A percentile compares a stretch with the other conserved stretches of the same genome.
Evolutionary conservation across 2,329 filamentous ascomycete species (phyloP).

Genomic region (Clarireedia monteithiana): DNA sequence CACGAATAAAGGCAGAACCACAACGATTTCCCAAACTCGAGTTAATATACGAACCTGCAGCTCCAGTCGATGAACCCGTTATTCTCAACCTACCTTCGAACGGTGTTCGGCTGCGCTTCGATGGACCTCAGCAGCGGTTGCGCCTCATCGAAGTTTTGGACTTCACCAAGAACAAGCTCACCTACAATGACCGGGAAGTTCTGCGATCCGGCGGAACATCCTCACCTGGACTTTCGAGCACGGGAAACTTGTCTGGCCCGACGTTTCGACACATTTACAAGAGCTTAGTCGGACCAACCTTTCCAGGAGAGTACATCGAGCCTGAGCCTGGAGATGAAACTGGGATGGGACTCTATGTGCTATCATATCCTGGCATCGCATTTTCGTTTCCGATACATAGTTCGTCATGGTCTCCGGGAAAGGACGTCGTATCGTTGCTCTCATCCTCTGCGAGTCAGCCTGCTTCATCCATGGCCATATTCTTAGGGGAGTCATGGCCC

Average conservation of each 20-base stretch:
- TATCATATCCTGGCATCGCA: constrained; percentile 91
- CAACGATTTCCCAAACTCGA: constrained; percentile 77
- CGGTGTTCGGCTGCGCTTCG: constrained; percentile 83
- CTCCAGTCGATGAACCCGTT: constrained; percentile 69
- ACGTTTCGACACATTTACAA: constrained; percentile 88
- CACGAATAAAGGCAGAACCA: constrained; percentile 80
- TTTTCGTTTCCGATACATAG: constrained; percentile 79
- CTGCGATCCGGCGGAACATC: constrained; percentile 50
- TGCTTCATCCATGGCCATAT: constrained; percentile 83
- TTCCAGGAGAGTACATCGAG: constrained; percentile 83
- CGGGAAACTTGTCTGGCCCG: constrained; percentile 47
- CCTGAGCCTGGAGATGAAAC: constrained; percentile 44
- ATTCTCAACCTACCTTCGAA: constrained; percentile 73
- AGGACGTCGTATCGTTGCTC: constrained; percentile 80
- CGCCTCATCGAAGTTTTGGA: constrained; percentile 86
- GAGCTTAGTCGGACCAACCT: constrained; percentile 85
- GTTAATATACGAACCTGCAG: constrained; percentile 66
- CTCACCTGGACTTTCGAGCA: constrained; percentile 20
- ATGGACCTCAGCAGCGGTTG: constrained; percentile 85
- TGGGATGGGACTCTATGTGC: constrained; percentile 67
- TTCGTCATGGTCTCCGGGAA: constrained; percentile 64
- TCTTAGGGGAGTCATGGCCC: constrained; percentile 84
- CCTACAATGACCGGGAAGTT: constrained; percentile 75
- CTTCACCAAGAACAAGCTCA: constrained; percentile 76
- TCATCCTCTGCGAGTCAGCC: constrained; percentile 69